Conservation (phyloP, 192 early-diverging fungal species). For the Coemansia sp. region DNA sequence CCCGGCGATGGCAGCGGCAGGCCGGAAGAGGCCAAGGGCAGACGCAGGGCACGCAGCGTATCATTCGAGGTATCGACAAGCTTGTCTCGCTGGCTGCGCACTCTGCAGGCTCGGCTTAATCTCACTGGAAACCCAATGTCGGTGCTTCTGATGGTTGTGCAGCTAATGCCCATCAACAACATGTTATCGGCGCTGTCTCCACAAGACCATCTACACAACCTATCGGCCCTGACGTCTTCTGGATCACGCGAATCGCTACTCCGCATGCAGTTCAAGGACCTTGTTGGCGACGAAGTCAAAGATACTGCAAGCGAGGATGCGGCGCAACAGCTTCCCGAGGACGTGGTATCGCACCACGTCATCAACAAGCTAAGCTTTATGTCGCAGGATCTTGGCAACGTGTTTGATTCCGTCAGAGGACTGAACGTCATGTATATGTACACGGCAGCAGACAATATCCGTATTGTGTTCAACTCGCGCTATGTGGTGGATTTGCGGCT, state of each 20-base stretch:
- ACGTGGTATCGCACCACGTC: conserved; percentile 29
- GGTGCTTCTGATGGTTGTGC: conserved; percentile 36
- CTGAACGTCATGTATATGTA: conserved; percentile 54
- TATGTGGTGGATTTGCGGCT: conserved; percentile 50
- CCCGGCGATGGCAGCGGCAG: background rate
- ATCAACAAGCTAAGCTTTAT: conserved; percentile 24
- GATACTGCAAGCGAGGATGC: background rate
- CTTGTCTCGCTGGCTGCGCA: conserved; percentile 51
- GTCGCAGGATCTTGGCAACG: conserved; percentile 12
- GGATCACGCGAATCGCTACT: conserved; percentile 22
- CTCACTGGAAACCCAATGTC: conserved; percentile 41
- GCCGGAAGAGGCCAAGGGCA: background rate
- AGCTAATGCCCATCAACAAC: conserved; percentile 46
- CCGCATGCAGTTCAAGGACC: conserved; percentile 19
- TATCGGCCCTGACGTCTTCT: conserved; percentile 22
- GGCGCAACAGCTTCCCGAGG: background rate
- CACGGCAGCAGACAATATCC: conserved; percentile 49
- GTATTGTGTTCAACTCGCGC: conserved; percentile 51
- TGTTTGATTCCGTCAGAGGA: conserved; percentile 34
- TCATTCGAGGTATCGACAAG: conserved; percentile 33
- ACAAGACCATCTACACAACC: conserved; percentile 15
- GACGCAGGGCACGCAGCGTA: conserved; percentile 4
- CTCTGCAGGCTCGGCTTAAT: conserved; percentile 46
- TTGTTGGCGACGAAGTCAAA: conserved; percentile 13
- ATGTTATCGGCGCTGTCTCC: conserved; percentile 30